Percentiles rank a stretch among this genome's conserved stretches.
Evolutionary conservation across 2,329 filamentous ascomycete genomes (phyloP).

Genomic region (Ascosphaera apis): DNA sequence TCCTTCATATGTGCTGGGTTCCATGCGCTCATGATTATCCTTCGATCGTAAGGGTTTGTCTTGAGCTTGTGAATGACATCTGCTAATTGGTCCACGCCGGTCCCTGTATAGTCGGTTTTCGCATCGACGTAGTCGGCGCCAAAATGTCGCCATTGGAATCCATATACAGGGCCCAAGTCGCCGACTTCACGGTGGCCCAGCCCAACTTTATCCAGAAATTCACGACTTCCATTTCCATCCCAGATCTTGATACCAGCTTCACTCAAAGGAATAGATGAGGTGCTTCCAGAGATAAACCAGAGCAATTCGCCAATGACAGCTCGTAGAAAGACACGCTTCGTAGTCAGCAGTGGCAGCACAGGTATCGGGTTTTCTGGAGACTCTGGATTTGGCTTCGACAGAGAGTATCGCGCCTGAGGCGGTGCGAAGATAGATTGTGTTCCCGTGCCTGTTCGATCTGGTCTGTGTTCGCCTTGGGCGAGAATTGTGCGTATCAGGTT

Average conservation of each 20-base stretch:
- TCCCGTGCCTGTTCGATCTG: conserved; percentile 82
- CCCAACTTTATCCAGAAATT: conserved; percentile 69
- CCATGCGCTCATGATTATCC: conserved; percentile 85
- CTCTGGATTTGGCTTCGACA: conserved; percentile 33
- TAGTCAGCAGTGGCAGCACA: conserved; percentile 80
- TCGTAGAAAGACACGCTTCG: conserved; percentile 83
- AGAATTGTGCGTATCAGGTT: conserved; percentile 72
- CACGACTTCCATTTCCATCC: conserved; percentile 88
- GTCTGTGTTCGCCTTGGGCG: conserved; percentile 59
- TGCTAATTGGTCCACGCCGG: conserved; percentile 82
- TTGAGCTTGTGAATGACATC: conserved; percentile 74
- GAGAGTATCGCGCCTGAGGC: conserved; percentile 61
- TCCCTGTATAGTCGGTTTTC: conserved; percentile 57
- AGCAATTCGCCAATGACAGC: conserved; percentile 82
- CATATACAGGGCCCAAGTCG: conserved; percentile 87
- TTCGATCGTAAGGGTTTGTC: conserved; percentile 62
- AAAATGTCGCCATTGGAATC: conserved; percentile 98
- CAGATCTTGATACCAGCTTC: conserved; percentile 82
- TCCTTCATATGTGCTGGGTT: conserved; percentile 66
- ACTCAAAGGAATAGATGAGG: conserved; percentile 53
- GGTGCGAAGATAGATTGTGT: conserved; percentile 80
- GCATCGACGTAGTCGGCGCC: conserved; percentile 71
- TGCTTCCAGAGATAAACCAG: conserved; percentile 79
- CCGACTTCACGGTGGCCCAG: conserved; percentile 61
- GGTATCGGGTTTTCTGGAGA: conserved; percentile 25